A percentile compares a stretch with the other conserved stretches of the same genome.
Evolutionary conservation across 176 grass and related monocot species (phyloP).

Genomic region (Triticum turgidum): DNA sequence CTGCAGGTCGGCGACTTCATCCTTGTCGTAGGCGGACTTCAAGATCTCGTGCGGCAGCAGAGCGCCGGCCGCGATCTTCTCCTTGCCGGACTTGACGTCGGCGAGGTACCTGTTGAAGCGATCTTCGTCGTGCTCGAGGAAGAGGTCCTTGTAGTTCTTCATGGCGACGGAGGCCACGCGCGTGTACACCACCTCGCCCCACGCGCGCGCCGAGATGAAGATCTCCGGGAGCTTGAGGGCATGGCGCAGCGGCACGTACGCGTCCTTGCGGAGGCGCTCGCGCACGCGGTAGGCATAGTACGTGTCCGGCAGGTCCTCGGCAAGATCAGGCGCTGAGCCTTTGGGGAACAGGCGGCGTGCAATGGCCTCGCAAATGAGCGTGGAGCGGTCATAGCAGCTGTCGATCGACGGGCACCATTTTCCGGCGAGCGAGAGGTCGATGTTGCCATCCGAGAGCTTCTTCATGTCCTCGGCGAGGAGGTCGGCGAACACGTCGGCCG

Average conservation of each 20-base stretch:
- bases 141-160: slow-evolving; percentile 71
- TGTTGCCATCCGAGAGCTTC: slow-evolving; percentile 36
- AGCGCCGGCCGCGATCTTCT: slow-evolving; percentile 65
- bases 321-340: slow-evolving; percentile 39
- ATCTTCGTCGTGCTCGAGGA: slow-evolving; percentile 52
- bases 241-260: slow-evolving; percentile 61
- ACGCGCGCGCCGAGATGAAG: slow-evolving; percentile 54
- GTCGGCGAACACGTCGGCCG: slow-evolving; percentile 46
- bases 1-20: slow-evolving; percentile 55
- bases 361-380: slow-evolving; percentile 78
- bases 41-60: slow-evolving; percentile 66
- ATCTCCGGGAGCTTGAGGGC: slow-evolving; percentile 77
- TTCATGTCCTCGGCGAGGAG: slow-evolving; percentile 56
- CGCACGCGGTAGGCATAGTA: slow-evolving; percentile 78
- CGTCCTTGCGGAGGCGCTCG: slow-evolving; percentile 45
- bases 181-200: slow-evolving; percentile 58
- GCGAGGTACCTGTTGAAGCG: slow-evolving; percentile 56
- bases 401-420: slow-evolving; percentile 72
- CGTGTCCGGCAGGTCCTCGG: slow-evolving; percentile 36
- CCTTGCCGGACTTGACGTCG: slow-evolving; percentile 53
- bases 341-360: slow-evolving; percentile 67
- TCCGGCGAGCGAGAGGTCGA: slow-evolving; percentile 55
- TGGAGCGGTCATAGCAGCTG: slow-evolving; percentile 64
- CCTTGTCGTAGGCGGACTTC: slow-evolving; percentile 1
- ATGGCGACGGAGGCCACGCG: slow-evolving; percentile 78